Evolutionary conservation across 768 basidiomycete genomes (phyloP), one percentile per base, ranked within the genome.

Genomic region (Pluteus cervinus): DNA sequence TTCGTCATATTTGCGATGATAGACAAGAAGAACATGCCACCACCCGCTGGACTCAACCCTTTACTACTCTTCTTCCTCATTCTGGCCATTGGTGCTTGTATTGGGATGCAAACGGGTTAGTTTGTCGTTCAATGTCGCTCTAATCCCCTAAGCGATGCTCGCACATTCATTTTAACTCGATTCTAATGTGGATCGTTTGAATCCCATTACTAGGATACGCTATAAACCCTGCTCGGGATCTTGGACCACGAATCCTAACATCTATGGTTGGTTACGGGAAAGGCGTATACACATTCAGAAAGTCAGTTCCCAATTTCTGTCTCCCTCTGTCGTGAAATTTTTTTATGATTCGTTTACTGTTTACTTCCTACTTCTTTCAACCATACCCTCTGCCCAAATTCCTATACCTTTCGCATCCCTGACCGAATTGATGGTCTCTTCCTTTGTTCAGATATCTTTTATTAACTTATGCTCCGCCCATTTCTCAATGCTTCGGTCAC

Each of bases 191-290:
- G 3, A 21, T 11, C 7, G 12, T 9, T 7, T 8, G 34, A 16
- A n/a, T 36, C 16, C 32, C 4, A 24, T 40, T 24, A 24, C 7
- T 28, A 59, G 59, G 53, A 6, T 69, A 65, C 46, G 65, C 63
- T 4, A 50, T 68, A 10, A 69, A 69, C 37, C 63, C 65, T 8
- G 62, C 64, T 30, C 58, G 66, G 36, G 66, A 66, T 37, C 50
- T 66, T 12, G 83, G 83, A 7, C 82, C 82, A 2, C 68, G 83
- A 5, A 56, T 85, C 18, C 51, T 82, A 45, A 81, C 76, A 3
- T 66, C 81, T 4, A 78, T 81, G 73, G 79, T 72, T 5, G 83
- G 82, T 5, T 85, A 81, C 42, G 80, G 79, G 15, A 56, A 39
- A 22, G 45, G 48, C n/a, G 68, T 69, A 8, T 68, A 47, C 42